Evolutionary conservation across 2,329 filamentous ascomycete species (phyloP), one percentile per base, ranked within the genome.

Genomic region (Hypoxylon sp.): DNA sequence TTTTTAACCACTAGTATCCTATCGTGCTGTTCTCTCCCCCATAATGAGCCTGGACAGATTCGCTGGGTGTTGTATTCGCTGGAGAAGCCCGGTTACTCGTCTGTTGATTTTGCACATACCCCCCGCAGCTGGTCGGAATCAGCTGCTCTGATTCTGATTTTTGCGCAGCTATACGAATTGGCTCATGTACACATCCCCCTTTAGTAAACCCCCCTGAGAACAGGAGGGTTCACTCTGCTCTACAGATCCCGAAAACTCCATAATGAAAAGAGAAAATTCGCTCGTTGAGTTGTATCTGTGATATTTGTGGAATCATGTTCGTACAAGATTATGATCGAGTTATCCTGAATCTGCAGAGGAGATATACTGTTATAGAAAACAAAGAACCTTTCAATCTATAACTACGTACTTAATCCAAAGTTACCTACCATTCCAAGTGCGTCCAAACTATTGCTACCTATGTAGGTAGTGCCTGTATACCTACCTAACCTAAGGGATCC

Each of bases 31-130:
- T 55, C 50, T 13, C 46, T 34, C 41, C 25, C 46, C 58, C 28
- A 32, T 30, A 17, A 57, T 45, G 41, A 63, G 51, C 34, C 59
- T 43, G 57, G 36, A 34, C 45, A 45, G 34, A 55, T 49, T 58
- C 14, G 36, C 34, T 46, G 58, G 68, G 63, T 59, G 65, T 72
- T 53, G 50, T 52, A 60, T 60, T 67, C 46, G 32, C 52, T 64
- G 48, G 55, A 21, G 60, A 59, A 61, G 25, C 58, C 46, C 28
- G 55, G 68, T 64, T 64, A 43, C 66, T 67, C 60, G 60, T 67
- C 61, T 70, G 60, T 66, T 68, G 50, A 65, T 72, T 63, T 67
- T 71, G 68, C 70, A 72, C 70, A 73, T 73, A 72, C 72, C 71
- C 71, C 65, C 64, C 38, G 46, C 60, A 53, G 60, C 57, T 70